Evolutionary conservation across 257 asterid genomes (phyloP), one percentile per base, ranked within the genome.

Genomic region (Coffea canephora): DNA sequence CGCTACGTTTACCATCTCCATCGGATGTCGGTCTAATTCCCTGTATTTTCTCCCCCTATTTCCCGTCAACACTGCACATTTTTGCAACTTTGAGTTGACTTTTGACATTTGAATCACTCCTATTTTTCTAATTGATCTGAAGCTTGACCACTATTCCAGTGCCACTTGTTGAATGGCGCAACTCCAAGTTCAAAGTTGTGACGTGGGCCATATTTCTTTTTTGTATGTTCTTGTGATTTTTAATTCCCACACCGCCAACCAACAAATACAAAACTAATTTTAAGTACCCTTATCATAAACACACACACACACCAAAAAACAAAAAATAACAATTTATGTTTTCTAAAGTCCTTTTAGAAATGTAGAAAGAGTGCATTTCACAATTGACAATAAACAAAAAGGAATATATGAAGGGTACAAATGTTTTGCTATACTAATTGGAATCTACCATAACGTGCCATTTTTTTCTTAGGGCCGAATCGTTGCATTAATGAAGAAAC

Each of bases 21-120:
- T 74, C 77, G 59, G 83, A 50, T 81, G 85, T 81, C 86, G 77
- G 80, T 76, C 79, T 72, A 3, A 67, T 45, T 79, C 75, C 77
- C 55, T 59, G 6, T 52, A 18, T 69, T 43, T 34, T 71, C 7
- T 69, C 43, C 76, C 15, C 0, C 6, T n/a, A 31, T 80, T 74
- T 70, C 62, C 76, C 69, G 67, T 61, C 65, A 48, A 48, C 12
- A 0, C 3, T 43, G 69, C 25, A 48, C 16, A n/a, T 3, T 65
- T 41, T 74, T 68, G 46, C 50, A 43, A 36, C 8, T 64, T 18
- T 1, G 15, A 73, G 83, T 83, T 86, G 89, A 85, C 85, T 82
- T 71, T 46, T 69, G 59, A 68, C 68, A 19, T 23, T 62, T 68
- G 27, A 62, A 49, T 14, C 49, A n/a, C 48, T 6, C n/a, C 23